These are phyloP conservation scores for Saccharomycopsis sp. DNA, from an alignment of 805 yeast genomes.

Conservation along the genomic window DNA sequence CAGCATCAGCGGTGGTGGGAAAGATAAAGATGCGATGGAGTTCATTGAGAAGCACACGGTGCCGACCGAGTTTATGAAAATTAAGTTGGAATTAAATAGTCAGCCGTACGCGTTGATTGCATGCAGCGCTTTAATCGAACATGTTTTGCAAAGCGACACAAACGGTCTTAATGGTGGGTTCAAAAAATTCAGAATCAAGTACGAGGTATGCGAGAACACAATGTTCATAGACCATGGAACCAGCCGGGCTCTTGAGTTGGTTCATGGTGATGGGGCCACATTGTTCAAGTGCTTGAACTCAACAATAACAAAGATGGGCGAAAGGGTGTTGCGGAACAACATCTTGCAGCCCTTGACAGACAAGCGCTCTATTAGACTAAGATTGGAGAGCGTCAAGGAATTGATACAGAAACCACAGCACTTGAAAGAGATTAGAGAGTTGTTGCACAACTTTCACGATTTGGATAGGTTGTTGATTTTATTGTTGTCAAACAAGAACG, in stretches of 20 bases:
- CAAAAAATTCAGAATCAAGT: constrained; percentile 27
- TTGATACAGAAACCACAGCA: constrained; percentile 23
- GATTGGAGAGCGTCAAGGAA: constrained; percentile 33
- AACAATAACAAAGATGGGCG: constrained; percentile 41
- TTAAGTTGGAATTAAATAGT: constrained; percentile 25
- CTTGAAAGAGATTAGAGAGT: constrained; percentile 20
- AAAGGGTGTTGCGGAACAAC: constrained; percentile 32
- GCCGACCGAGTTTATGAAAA: constrained; percentile 22
- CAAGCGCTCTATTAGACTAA: constrained; percentile 27
- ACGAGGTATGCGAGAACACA: constrained; percentile 32
- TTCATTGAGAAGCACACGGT: constrained; percentile 21
- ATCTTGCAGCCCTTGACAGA: constrained; percentile 42
- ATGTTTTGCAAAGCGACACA: constrained; percentile 21
- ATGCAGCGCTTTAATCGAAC: constrained; percentile 27
- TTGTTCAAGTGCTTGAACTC: constrained; percentile 32
- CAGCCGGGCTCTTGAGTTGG: constrained; percentile 31
- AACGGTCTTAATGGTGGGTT: neutral
- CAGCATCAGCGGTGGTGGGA: constrained; percentile 24
- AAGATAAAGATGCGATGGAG: constrained; percentile 23
- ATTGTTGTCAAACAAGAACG: constrained; percentile 2
- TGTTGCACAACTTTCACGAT: constrained; percentile 30
- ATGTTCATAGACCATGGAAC: constrained; percentile 38
- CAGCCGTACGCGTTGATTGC: constrained; percentile 29
- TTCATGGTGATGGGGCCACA: constrained; percentile 24
- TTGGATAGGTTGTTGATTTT: constrained; percentile 33